These are phyloP conservation scores for Beauveria rudraprayagi DNA, from an alignment of 2,329 filamentous ascomycete species.

Conservation along the genomic window DNA sequence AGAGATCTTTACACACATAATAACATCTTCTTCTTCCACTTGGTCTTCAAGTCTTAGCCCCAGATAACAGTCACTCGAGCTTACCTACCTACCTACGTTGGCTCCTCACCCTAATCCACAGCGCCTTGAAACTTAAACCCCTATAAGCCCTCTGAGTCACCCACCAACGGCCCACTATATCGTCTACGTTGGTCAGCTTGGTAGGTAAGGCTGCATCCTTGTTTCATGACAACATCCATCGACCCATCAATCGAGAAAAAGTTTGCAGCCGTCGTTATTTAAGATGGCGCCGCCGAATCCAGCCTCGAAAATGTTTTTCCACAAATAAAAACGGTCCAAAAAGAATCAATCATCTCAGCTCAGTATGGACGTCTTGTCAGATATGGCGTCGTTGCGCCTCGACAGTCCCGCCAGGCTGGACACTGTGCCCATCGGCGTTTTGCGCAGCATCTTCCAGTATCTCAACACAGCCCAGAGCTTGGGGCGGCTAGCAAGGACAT, in stretches of 20 bases:
- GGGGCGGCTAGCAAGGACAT: slow-evolving; percentile 27
- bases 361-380: background rate
- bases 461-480: slow-evolving; percentile 34
- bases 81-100: background rate
- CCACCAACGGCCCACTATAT: slow-evolving; percentile 2
- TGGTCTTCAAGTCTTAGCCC: no score
- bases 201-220: background rate
- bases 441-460: slow-evolving; percentile 31
- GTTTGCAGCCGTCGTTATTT: background rate
- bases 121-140: background rate
- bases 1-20: background rate
- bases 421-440: slow-evolving; percentile 32
- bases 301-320: background rate
- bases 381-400: slow-evolving; percentile 2
- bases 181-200: background rate
- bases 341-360: background rate
- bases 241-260: background rate
- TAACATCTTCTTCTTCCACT: background rate
- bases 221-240: background rate
- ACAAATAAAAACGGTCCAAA: background rate
- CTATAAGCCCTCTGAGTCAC: slow-evolving; percentile 9
- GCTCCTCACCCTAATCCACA: background rate
- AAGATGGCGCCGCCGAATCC: background rate
- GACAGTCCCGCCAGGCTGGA: slow-evolving; percentile 18
- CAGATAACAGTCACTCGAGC: background rate